Base-by-base conservation (phyloP, 2,329 filamentous ascomycete species). In the Eutypella sp. region DNA sequence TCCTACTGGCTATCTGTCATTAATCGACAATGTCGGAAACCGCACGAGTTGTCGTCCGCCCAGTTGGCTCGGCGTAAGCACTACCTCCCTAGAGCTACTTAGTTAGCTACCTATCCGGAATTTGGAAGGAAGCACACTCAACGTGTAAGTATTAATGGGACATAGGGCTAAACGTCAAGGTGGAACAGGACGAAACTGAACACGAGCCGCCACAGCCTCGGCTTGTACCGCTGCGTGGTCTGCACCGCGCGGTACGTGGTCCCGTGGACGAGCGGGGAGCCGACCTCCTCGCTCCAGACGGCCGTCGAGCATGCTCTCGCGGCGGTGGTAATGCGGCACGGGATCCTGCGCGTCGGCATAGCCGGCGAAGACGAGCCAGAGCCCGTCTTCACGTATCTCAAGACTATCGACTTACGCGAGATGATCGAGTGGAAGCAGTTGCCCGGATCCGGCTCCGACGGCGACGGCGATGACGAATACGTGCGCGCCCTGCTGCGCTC, bases 321-420 rank as follows among this genome's bases (percentile, higher is more conserved):
- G 3, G 46, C 58, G 9, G 57, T 78, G 18, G 56, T 77, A 13
- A 53, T 64, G 13, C 59, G 59, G n/a, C 70, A 78, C 44, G 67
- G 71, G 2, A 67, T 71, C 47, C 65, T 81, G 37, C 68, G 72
- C 13, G 70, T 74, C 25, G 75, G 73, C 10, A 74, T 81, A 48
- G 55, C 59, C 2, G 65, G 61, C 34, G 68, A 79, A 40, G 65
- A 73, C 31, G 69, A 67, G n/a, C 63, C 61, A 31, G 46, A 58
- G 3, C 67, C 78, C 0, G 58, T 54, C 24, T 81, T 74, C 54
- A 67, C 72, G 7, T 65, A 67, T 39, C 49, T 78, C 7, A 54
- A 65, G 0, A 52, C 61, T 18, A 62, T 81, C 34, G 60, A 76
- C 41, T 60, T 81, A 3, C 48, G 56, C 1, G 54, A 70, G 13